Percentiles rank a stretch among this genome's conserved stretches.
Evolutionary conservation across 1,284 basidiomycete genomes (phyloP).

Genomic region (Cryptococcus wingfieldii): DNA sequence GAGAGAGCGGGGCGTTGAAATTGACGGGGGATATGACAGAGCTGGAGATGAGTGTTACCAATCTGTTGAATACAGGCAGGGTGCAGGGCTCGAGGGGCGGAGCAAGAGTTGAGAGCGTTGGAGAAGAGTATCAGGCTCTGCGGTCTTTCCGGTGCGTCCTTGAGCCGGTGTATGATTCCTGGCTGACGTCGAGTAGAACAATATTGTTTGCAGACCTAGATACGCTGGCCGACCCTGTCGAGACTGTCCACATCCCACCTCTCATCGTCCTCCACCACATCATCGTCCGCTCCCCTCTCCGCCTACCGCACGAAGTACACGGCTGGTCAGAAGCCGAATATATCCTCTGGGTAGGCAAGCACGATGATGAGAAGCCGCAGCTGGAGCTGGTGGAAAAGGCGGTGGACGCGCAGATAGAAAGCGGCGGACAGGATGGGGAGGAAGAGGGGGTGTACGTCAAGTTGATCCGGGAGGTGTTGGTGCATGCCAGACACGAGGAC

Average conservation of each 20-base stretch:
- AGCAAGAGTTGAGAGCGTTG: conserved; percentile 63
- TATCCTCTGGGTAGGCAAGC: conserved; percentile 45
- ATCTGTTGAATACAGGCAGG: conserved; percentile 59
- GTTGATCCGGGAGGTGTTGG: conserved; percentile 36
- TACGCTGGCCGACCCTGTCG: conserved; percentile 60
- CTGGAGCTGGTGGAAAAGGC: conserved; percentile 41
- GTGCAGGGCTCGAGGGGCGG: conserved; percentile 58
- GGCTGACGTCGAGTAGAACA: conserved; percentile 54
- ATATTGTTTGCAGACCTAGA: conserved; percentile 78
- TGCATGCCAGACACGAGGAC: conserved; percentile 29
- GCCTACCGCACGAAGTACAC: conserved; percentile 77
- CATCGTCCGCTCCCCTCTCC: conserved; percentile 78
- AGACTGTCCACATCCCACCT: conserved; percentile 67
- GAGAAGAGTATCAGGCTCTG: conserved; percentile 72
- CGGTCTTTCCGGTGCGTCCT: conserved; percentile 68
- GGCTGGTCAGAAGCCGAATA: conserved; percentile 92
- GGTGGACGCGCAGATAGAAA: conserved; percentile 35
- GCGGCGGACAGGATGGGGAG: conserved; percentile 3
- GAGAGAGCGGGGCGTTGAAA: conserved; percentile 84
- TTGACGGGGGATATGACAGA: conserved; percentile 93
- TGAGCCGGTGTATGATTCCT: background rate
- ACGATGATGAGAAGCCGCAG: conserved; percentile 33
- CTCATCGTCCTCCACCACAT: conserved; percentile 86
- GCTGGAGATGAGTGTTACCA: conserved; percentile 80
- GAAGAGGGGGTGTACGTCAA: conserved; percentile 19